Evolutionary conservation across 768 basidiomycete genomes (phyloP), one percentile per base, ranked within the genome.

Genomic region (Cystobasidium onofrii): DNA sequence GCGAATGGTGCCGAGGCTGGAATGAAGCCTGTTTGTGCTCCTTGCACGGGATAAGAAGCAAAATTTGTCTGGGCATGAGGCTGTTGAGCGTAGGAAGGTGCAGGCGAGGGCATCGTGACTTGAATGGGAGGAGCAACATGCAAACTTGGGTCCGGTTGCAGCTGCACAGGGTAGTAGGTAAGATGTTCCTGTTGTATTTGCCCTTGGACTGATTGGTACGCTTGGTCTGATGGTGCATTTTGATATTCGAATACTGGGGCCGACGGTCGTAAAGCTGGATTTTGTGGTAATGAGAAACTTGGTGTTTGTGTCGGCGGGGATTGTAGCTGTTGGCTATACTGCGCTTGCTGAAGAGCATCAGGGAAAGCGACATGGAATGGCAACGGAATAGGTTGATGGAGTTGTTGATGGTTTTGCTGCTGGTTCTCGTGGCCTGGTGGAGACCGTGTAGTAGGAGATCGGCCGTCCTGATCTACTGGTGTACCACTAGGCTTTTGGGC

Each of bases 231-330:
- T 4, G 46, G 57, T 34, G 33, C 33, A 60, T 4, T 17, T 20
- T 46, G 66, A 69, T 69, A 69, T n/a, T 54, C 66, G 18, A 69
- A 69, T 15, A 50, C 46, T 13, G 66, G 66, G 17, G 66, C 66
- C 13, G 66, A 69, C 9, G 64, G 64, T 2, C 64, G 64, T 15
- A 65, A 41, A 41, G 64, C 10, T 39, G 63, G 15, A 13, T 27
- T 41, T 34, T 6, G 13, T 4, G 4, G 36, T 41, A 3, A 41
- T 46, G 27, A 33, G 12, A 33, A 13, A 23, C 15, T 27, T 18
- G 15, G 9, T 17, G 36, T 33, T 33, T 39, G 31, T 2, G 17
- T 61, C 4, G 10, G 13, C 4, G 25, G 4, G 36, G 10, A 27
- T 23, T 33, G 36, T n/a, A 39, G 10, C 18, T 9, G 31, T 23